Percentiles rank a stretch among this genome's conserved stretches.
Evolutionary conservation across 805 yeast species (phyloP).

Genomic region (Zygotorulaspora danielsina): DNA sequence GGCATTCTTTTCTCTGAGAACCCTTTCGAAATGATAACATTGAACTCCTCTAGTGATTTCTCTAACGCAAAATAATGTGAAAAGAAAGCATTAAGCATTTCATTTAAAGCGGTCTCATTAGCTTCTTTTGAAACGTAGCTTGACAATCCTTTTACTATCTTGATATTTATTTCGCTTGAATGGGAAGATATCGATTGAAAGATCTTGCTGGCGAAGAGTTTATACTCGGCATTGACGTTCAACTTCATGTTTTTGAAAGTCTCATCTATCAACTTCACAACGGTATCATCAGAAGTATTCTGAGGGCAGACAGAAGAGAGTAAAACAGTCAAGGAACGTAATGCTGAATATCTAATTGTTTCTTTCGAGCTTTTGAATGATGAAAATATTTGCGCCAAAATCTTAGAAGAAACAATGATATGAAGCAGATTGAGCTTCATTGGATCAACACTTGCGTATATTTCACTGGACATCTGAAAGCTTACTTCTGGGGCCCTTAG

Average conservation of each 20-base stretch:
- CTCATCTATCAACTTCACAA: constrained; percentile 45
- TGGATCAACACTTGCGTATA: constrained; percentile 36
- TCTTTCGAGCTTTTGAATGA: constrained; percentile 70
- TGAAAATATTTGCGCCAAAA: constrained; percentile 48
- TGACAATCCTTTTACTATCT: constrained; percentile 42
- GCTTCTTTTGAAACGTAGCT: constrained; percentile 67
- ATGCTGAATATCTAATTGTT: constrained; percentile 49
- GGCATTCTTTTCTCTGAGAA: constrained; percentile 59
- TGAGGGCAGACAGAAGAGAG: constrained; percentile 21
- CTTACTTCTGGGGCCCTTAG: constrained; percentile 75
- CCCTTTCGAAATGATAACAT: constrained; percentile 49
- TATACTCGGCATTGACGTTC: constrained; percentile 61
- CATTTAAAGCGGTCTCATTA: constrained; percentile 59
- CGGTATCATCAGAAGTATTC: constrained; percentile 28
- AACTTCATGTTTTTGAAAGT: constrained; percentile 54
- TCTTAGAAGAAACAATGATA: constrained; percentile 42
- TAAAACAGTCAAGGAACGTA: constrained; percentile 34
- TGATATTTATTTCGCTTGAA: constrained; percentile 32
- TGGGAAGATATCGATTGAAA: constrained; percentile 37
- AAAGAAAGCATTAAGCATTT: constrained; percentile 48
- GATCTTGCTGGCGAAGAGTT: constrained; percentile 47
- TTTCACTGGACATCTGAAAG: constrained; percentile 50
- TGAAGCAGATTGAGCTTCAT: constrained; percentile 41
- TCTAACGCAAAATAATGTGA: constrained; percentile 39
- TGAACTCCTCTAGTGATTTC: constrained; percentile 23